Evolutionary conservation across 129 eudicot species (phyloP).

Genomic region (Flaveria trinervia): DNA sequence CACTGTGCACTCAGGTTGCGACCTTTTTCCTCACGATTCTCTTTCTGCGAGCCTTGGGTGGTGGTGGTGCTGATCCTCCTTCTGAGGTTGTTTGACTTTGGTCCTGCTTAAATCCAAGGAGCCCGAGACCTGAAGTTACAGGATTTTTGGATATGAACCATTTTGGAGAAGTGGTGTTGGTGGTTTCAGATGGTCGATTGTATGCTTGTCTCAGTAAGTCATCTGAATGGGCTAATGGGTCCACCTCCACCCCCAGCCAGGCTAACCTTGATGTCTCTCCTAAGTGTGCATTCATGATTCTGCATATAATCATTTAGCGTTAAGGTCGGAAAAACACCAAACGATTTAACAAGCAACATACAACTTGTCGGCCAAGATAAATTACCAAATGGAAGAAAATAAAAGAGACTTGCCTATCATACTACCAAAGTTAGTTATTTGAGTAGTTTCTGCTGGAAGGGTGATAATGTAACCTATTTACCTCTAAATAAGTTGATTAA

Average conservation of each 20-base stretch:
- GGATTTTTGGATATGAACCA: constrained; percentile 90
- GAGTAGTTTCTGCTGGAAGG: too few relatives aligned
- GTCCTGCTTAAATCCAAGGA: constrained; percentile 76
- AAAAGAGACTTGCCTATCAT: neutral
- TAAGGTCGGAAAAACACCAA: neutral
- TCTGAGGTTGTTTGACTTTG: constrained; percentile 46
- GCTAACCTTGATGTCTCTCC: constrained; percentile 94
- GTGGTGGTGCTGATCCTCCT: constrained; percentile 47
- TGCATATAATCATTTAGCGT: constrained; percentile 32
- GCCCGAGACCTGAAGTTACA: constrained; percentile 82
- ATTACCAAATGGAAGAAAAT: neutral
- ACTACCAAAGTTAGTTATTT: too few relatives aligned
- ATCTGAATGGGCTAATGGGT: constrained; percentile 75
- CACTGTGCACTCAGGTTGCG: constrained; percentile 38
- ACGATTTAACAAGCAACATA: neutral
- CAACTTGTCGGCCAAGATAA: neutral
- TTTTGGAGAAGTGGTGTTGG: constrained; percentile 48
- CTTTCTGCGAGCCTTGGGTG: constrained; percentile 79
- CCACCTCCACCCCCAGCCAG: constrained; percentile 94
- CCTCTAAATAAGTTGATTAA: neutral
- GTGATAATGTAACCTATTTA: too few relatives aligned
- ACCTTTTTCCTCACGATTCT: constrained; percentile 82
- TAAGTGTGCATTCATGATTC: constrained; percentile 81
- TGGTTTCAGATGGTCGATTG: constrained; percentile 66
- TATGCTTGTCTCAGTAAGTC: constrained; percentile 65